Base-by-base conservation (phyloP, 495 filamentous ascomycete species). In the Talaromyces trachyspermus region DNA sequence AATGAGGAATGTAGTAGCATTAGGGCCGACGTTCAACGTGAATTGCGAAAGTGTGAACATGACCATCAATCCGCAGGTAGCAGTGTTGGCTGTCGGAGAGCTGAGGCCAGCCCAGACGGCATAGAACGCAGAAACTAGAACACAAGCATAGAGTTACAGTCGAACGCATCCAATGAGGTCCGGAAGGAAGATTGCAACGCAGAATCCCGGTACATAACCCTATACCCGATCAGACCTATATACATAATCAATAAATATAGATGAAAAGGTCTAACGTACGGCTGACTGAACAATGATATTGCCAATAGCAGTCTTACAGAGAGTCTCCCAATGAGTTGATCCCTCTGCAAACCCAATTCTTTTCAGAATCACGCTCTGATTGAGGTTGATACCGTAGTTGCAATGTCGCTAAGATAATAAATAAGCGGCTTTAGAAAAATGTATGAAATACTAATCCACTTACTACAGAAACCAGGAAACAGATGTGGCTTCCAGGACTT, bases 31-130 rank as follows among this genome's bases (percentile, higher is more conserved):
- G 12, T 84, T 83, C 60, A 84, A 84, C 12, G 83, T 49, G 0
- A 79, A 55, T 55, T 85, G 77, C n/a, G 72, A 75, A 17, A 85
- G 27, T 15, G 77, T 69, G 50, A 81, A 84, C 2, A 86, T 54
- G 0, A 57, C 49, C 49, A 66, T 63, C 33, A 57, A 49, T 1
- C 61, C 62, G 2, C 44, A 61, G 2, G 64, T 63, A n/a, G 54
- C 51, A 2, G 61, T 58, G 42, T 57, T 52, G 10, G 51, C 51
- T 39, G 39, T 41, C 44, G 59, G 46, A 45, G 48, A 30, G 26
- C 63, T 57, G 11, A 55, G 43, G 10, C 64, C 64, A 5, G 63
- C 61, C 43, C 62, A 59, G 23, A 68, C 56, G 4, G 55, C 64
- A 39, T 64, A 65, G 15, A 68, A 48, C 9, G 66, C 41, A 2